Conservation (phyloP, 306 rosid species). For the Gastrolobium villosum region DNA sequence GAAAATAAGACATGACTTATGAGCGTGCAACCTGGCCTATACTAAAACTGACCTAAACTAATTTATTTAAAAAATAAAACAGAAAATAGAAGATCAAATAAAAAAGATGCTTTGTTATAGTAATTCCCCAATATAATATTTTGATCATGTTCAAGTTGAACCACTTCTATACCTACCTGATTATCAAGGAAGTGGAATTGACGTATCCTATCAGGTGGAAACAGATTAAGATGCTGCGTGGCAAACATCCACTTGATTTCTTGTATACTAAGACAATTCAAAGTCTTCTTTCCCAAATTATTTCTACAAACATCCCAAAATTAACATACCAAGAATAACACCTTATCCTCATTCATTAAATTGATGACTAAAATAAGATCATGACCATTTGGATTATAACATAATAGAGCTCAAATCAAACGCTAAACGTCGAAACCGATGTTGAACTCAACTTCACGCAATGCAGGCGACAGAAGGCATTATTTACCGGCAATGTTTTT, state of each 20-base stretch:
- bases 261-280: neutral
- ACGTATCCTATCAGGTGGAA: conserved; percentile 16
- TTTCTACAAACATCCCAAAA: conserved; percentile 2
- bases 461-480: conserved; percentile 42
- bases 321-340: conserved; percentile 7
- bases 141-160: conserved; percentile 4
- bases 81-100: neutral
- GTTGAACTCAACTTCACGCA: conserved; percentile 33
- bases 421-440: conserved; percentile 39
- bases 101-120: neutral
- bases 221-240: conserved; percentile 25
- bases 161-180: conserved; percentile 24
- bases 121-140: conserved; percentile 3
- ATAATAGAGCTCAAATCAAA: neutral
- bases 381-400: neutral
- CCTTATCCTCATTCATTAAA: neutral
- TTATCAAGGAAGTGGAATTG: neutral
- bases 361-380: neutral
- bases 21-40: too few species aligned
- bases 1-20: too few species aligned
- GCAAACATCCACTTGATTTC: conserved; percentile 28
- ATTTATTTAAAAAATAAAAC: too few species aligned
- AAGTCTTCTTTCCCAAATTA: neutral
- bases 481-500: too few species aligned
- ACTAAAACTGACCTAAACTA: too few species aligned